Evolutionary conservation across 805 yeast genomes (phyloP), one percentile per base, ranked within the genome.

Genomic region (Wickerhamomyces ciferrii): DNA sequence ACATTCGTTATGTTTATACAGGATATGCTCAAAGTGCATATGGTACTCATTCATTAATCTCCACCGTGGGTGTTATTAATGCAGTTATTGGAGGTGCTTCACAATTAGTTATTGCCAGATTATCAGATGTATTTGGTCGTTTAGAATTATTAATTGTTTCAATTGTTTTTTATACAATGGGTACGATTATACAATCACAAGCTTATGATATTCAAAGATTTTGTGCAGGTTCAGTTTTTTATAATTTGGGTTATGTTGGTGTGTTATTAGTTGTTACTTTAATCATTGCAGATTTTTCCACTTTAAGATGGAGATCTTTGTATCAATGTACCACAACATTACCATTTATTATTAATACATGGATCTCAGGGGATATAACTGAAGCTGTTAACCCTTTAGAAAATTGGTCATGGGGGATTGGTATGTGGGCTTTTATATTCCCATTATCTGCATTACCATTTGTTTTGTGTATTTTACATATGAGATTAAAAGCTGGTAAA

Each of bases 341-440:
- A 55, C 92, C 92, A 2, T 83, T 75, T 55, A 78, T 86, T 55
- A 81, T 86, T 64, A 86, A 83, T 65, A 82, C 91, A 15, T 86
- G 94, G 94, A 73, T 84, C 47, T 66, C 82, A 25, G 91, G 89
- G 58, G 68, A 81, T 54, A 69, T 86, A 41, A 65, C 75, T 17
- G 52, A 62, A 7, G 66, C 66, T 35, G 66, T 66, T 14, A 63
- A 63, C 25, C 67, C 67, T 27, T 4, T 44, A n/a, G 43, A 52
- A 6, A 58, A 71, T 29, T 82, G 87, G 83, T 71, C 80, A 11
- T 85, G 91, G 91, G 84, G 83, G 57, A 78, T 84, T 53, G 90
- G 84, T 35, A 84, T 85, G 77, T 85, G 86, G 86, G 89, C 90
- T 2, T 81, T 83, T 54, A 83, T 85, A 51, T 77, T 81, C 71